Evolutionary conservation across 495 filamentous ascomycete species (phyloP).

Genomic region (Podospora appendiculata): DNA sequence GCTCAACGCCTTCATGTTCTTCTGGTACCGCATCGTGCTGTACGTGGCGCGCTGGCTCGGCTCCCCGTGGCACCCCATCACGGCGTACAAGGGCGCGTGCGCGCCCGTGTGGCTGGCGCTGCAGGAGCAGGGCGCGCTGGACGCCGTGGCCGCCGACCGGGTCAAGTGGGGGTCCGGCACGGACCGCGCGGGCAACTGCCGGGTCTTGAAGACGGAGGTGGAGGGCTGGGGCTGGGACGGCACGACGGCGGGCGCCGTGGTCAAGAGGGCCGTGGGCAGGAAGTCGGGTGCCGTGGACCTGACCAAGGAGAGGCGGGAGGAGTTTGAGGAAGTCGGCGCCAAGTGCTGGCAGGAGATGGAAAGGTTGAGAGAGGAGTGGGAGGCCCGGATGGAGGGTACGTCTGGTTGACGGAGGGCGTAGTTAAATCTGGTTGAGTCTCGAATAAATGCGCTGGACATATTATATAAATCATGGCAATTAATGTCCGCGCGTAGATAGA

Average conservation of each 20-base stretch:
- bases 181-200: constrained; percentile 47
- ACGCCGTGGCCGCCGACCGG: constrained; percentile 45
- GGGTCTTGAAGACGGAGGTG: constrained; percentile 64
- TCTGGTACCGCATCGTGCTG: constrained; percentile 49
- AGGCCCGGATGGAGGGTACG: constrained; percentile 33
- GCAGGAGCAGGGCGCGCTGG: constrained; percentile 55
- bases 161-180: constrained; percentile 80
- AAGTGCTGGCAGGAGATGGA: constrained; percentile 81
- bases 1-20: constrained; percentile 55
- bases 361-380: constrained; percentile 71
- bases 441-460: too few relatives aligned
- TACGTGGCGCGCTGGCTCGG: constrained; percentile 71
- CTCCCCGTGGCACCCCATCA: constrained; percentile 77
- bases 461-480: too few relatives aligned
- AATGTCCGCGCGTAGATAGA: too few relatives aligned
- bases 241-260: constrained; percentile 39
- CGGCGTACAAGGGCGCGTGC: constrained; percentile 67
- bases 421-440: background rate
- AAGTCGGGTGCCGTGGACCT: constrained; percentile 49
- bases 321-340: constrained; percentile 69
- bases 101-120: constrained; percentile 75
- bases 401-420: background rate
- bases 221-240: constrained; percentile 83
- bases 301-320: constrained; percentile 54
- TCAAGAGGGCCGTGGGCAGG: constrained; percentile 34